These are phyloP conservation scores for Pisolithus marmoratus DNA, from an alignment of 768 basidiomycete genomes.

Conservation along the genomic window DNA sequence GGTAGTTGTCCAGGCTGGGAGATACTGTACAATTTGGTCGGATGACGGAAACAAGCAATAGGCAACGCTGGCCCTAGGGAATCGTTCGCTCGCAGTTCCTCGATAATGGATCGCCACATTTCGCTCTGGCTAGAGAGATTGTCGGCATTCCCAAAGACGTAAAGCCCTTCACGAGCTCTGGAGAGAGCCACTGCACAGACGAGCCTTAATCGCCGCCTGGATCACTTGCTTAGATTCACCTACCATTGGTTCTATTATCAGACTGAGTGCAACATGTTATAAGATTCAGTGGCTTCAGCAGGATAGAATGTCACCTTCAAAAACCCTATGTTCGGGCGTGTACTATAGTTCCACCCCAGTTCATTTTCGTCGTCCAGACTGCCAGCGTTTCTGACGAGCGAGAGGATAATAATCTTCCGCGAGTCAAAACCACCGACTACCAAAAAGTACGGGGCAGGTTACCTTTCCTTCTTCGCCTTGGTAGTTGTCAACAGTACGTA, in stretches of 20 bases:
- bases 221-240: not conserved
- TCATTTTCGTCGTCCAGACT: conserved; percentile 32
- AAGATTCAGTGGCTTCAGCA: not conserved
- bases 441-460: not conserved
- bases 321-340: conserved; percentile 55
- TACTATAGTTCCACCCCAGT: conserved; percentile 6
- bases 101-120: conserved; percentile 56
- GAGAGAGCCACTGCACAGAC: conserved; percentile 55
- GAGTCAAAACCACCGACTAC: not conserved
- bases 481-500: conserved; percentile 74
- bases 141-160: conserved; percentile 62
- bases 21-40: conserved; percentile 34
- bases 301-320: conserved; percentile 44
- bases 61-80: conserved; percentile 50
- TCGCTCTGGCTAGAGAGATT: conserved; percentile 43
- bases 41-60: conserved; percentile 52
- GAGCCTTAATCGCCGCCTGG: not conserved
- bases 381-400: conserved; percentile 68
- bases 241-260: conserved; percentile 50
- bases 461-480: conserved; percentile 71
- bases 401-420: conserved; percentile 62
- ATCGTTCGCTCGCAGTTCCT: conserved; percentile 46
- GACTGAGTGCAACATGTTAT: conserved; percentile 33
- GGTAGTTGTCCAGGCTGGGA: conserved; percentile 49
- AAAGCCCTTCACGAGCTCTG: conserved; percentile 68